Percentiles rank a stretch among this genome's conserved stretches.
Evolutionary conservation across 106 monocot genomes (phyloP).

Genomic region (Phalaenopsis aphrodite): DNA sequence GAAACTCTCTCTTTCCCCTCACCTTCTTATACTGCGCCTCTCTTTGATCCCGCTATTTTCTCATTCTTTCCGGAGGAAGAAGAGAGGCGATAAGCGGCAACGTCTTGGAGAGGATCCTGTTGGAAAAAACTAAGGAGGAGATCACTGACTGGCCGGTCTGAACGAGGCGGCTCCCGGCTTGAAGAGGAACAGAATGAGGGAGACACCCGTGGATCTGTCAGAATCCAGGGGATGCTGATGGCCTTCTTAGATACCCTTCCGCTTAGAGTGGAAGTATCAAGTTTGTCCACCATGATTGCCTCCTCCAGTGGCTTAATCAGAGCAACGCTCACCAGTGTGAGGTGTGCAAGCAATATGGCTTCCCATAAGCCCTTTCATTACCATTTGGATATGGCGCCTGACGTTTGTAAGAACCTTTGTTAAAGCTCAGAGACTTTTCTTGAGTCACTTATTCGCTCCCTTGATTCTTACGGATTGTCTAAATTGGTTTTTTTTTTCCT

Average conservation of each 20-base stretch:
- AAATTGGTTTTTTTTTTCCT: constrained; percentile 71
- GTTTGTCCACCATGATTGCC: constrained; percentile 97
- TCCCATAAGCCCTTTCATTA: constrained; percentile 95
- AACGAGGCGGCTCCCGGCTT: constrained; percentile 15
- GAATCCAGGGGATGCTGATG: constrained; percentile 69
- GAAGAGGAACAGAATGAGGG: constrained; percentile 93
- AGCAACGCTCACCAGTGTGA: constrained; percentile 98
- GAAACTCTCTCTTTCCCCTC: background rate
- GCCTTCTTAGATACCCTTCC: constrained; percentile 86
- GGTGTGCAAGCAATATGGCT: constrained; percentile 99
- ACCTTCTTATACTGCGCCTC: background rate
- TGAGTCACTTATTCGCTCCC: constrained; percentile 70
- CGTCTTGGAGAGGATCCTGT: too few species aligned
- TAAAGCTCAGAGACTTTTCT: constrained; percentile 88
- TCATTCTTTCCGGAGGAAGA: background rate
- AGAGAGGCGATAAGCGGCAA: background rate
- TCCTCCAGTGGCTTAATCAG: constrained; percentile 96
- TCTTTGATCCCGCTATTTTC: background rate
- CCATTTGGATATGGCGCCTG: constrained; percentile 97
- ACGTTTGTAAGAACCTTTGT: constrained; percentile 89
- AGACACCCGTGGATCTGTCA: constrained; percentile 98
- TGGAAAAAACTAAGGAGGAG: constrained; percentile 9
- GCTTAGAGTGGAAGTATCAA: constrained; percentile 99
- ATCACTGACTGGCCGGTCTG: constrained; percentile 12
- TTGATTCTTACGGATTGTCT: constrained; percentile 89